These are phyloP conservation scores for Camillea tinctor DNA, from an alignment of 2,329 filamentous ascomycete genomes.

Conservation along the genomic window DNA sequence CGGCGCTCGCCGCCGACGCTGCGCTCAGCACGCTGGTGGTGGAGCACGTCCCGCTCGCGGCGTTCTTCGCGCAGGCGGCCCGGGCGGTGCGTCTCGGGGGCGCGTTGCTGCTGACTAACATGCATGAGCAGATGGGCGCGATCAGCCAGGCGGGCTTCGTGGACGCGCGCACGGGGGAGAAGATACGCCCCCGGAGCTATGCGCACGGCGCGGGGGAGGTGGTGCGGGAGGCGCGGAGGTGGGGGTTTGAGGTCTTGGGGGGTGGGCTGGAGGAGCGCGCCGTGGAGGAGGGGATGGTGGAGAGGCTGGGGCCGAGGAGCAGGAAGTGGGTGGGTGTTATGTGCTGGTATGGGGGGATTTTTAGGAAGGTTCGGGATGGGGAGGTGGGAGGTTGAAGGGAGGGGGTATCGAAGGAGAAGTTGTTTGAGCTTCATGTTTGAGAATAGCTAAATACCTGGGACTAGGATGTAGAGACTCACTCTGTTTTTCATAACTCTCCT, in stretches of 20 bases:
- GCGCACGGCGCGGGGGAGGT: constrained; percentile 53
- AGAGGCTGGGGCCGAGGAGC: constrained; percentile 57
- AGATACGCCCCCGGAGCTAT: constrained; percentile 60
- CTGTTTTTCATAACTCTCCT: no score
- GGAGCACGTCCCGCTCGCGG: constrained; percentile 56
- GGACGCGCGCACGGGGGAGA: constrained; percentile 49
- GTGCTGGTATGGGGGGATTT: constrained; percentile 53
- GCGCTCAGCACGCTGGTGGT: constrained; percentile 62
- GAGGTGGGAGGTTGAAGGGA: no score
- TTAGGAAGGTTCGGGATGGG: constrained; percentile 31
- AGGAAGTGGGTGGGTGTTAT: constrained; percentile 61
- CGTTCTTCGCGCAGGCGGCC: constrained; percentile 48
- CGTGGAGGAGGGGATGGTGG: constrained; percentile 55
- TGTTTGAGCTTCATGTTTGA: no score
- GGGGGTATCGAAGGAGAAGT: no score
- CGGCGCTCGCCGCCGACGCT: constrained; percentile 36
- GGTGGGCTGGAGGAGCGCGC: constrained; percentile 37
- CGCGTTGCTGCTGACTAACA: constrained; percentile 61
- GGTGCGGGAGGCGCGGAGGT: constrained; percentile 44
- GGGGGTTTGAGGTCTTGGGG: constrained; percentile 43
- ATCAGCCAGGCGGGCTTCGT: constrained; percentile 62
- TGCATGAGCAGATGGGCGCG: constrained; percentile 64
- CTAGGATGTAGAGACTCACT: no score
- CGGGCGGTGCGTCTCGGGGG: constrained; percentile 47
- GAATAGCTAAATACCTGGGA: no score